These are phyloP conservation scores for Thalassiosira profunda DNA, from an alignment of 108 stramenopile genomes.

Conservation along the genomic window DNA sequence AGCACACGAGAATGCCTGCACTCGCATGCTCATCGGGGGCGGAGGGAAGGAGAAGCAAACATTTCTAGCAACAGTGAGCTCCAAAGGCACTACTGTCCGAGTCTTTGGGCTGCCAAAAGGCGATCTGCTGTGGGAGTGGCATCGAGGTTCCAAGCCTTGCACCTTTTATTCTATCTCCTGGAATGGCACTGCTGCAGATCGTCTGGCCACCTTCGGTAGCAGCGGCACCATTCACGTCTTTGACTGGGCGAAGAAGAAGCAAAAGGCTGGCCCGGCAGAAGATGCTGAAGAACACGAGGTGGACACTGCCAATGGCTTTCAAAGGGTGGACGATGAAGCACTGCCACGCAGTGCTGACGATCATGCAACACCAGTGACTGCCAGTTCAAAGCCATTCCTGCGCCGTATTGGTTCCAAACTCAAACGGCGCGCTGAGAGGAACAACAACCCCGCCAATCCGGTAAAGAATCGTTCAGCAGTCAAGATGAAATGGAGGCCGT, in stretches of 20 bases:
- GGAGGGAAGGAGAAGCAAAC: not conserved
- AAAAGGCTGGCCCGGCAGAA: not conserved
- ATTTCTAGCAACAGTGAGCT: slow-evolving; percentile 30
- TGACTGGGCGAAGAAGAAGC: slow-evolving; percentile 22
- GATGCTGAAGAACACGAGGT: slow-evolving; percentile 3
- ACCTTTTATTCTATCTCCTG: slow-evolving; percentile 37
- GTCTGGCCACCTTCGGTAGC: slow-evolving; percentile 36
- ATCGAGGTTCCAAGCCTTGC: slow-evolving; percentile 43
- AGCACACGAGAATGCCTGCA: slow-evolving; percentile 44
- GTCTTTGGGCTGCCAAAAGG: slow-evolving; percentile 45
- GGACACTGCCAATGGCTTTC: slow-evolving; percentile 23
- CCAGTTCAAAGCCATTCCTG: slow-evolving; percentile 15
- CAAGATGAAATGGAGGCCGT: slow-evolving; percentile 39
- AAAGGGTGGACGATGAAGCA: slow-evolving; percentile 1
- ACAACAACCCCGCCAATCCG: slow-evolving; percentile 4
- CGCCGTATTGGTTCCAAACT: slow-evolving; percentile 32
- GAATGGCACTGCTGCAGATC: slow-evolving; percentile 38
- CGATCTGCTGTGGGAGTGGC: slow-evolving; percentile 40
- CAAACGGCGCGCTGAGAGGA: slow-evolving; percentile 7
- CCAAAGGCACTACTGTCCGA: slow-evolving; percentile 38
- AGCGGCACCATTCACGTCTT: slow-evolving; percentile 46
- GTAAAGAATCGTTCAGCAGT: slow-evolving; percentile 38
- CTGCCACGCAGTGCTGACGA: not conserved
- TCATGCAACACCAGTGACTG: not conserved
- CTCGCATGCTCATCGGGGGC: slow-evolving; percentile 41